These are phyloP conservation scores for Cladosporium austrohemisphaericum DNA, from an alignment of 2,329 filamentous ascomycete genomes.

Conservation along the genomic window DNA sequence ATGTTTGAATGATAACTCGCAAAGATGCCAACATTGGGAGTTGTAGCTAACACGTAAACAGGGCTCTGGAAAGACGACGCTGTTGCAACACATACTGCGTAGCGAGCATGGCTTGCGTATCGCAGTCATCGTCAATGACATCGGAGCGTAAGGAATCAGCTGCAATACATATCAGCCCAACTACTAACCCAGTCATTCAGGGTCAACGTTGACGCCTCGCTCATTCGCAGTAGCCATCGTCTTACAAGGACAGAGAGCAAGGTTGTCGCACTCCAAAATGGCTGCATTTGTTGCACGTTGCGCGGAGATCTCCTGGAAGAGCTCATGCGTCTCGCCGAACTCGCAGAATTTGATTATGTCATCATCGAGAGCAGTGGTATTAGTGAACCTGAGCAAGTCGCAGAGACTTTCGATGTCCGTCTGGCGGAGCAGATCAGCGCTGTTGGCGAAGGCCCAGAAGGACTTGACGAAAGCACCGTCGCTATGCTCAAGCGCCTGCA, in stretches of 20 bases:
- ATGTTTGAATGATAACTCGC: constrained; percentile 18
- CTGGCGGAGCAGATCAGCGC: constrained; percentile 36
- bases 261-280: constrained; percentile 38
- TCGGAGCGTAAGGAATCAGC: constrained; percentile 38
- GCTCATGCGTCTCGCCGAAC: constrained; percentile 60
- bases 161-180: not conserved
- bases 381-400: constrained; percentile 69
- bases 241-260: constrained; percentile 32
- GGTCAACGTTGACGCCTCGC: constrained; percentile 32
- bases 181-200: constrained; percentile 10
- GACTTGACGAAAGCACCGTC: constrained; percentile 22
- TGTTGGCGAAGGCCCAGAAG: constrained; percentile 28
- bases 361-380: constrained; percentile 70
- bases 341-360: constrained; percentile 65
- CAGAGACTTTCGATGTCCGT: constrained; percentile 66
- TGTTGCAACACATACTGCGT: constrained; percentile 65
- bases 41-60: constrained; percentile 27
- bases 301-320: constrained; percentile 69
- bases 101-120: constrained; percentile 65
- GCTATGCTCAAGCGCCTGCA: constrained; percentile 27
- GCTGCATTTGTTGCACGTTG: constrained; percentile 73
- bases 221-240: constrained; percentile 30
- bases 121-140: constrained; percentile 71
- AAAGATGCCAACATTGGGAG: not conserved
- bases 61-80: constrained; percentile 69